phyloP scores from a whole-genome alignment of 306 rosid genomes.

The Styphnolobium japonicum region DNA sequence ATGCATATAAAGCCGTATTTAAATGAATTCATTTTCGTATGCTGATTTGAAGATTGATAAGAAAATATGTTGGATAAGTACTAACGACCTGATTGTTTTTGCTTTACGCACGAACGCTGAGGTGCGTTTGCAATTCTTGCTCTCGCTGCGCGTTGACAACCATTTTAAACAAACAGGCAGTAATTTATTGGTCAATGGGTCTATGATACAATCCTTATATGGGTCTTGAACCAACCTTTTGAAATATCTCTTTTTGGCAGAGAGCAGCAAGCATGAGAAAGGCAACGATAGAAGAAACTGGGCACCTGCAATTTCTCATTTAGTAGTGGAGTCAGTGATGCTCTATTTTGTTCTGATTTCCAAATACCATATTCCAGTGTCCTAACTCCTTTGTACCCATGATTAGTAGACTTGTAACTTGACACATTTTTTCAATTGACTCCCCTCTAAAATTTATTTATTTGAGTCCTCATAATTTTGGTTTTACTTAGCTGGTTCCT shows the following conservation, averaged over 20 bases:
- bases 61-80: constrained; percentile 8
- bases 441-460: background rate
- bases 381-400: too few relatives aligned
- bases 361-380: background rate
- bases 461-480: background rate
- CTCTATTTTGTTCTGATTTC: background rate
- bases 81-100: too few relatives aligned
- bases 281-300: background rate
- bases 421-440: background rate
- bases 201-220: background rate
- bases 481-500: background rate
- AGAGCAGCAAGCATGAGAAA: background rate
- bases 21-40: constrained; percentile 22
- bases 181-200: background rate
- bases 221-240: background rate
- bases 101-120: too few relatives aligned
- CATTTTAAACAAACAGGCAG: too few relatives aligned
- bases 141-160: too few relatives aligned
- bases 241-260: background rate
- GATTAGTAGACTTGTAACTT: background rate
- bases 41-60: constrained; percentile 15
- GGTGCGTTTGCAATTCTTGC: too few relatives aligned
- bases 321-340: background rate
- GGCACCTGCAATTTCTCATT: background rate
- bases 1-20: constrained; percentile 9